phyloP scores from a whole-genome alignment of 2,329 filamentous ascomycete species.

The Teratosphaeriaceae sp. region DNA sequence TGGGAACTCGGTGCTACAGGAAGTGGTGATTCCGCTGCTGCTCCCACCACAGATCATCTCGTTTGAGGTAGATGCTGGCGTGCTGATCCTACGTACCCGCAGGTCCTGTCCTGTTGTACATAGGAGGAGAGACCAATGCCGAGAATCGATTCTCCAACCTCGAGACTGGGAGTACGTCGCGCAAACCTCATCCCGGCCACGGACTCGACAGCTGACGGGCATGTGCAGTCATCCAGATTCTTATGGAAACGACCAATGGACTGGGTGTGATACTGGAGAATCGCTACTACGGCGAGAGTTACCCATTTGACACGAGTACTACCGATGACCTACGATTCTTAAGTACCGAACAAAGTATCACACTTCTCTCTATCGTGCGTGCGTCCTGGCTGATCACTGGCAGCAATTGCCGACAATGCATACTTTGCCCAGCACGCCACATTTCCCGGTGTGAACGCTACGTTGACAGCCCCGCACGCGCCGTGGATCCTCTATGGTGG shows the following conservation, averaged over 20 bases:
- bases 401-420: slow-evolving; percentile 43
- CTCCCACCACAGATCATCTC: too few relatives aligned
- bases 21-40: too few relatives aligned
- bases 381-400: slow-evolving; percentile 22
- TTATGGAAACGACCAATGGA: slow-evolving; percentile 49
- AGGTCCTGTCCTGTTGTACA: slow-evolving; percentile 74
- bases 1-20: too few relatives aligned
- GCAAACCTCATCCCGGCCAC: background rate
- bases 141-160: slow-evolving; percentile 59
- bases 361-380: too few relatives aligned
- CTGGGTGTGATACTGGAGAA: slow-evolving; percentile 50
- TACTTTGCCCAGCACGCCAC: slow-evolving; percentile 45
- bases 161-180: slow-evolving; percentile 55
- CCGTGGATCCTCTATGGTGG: slow-evolving; percentile 44
- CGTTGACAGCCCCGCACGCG: slow-evolving; percentile 38
- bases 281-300: slow-evolving; percentile 46
- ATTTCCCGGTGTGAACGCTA: slow-evolving; percentile 39
- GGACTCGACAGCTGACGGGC: background rate
- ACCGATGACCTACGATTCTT: slow-evolving; percentile 46
- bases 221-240: slow-evolving; percentile 38
- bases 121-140: slow-evolving; percentile 62
- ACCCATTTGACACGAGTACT: slow-evolving; percentile 41
- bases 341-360: slow-evolving; percentile 44
- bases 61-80: too few relatives aligned
- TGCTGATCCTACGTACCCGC: too few relatives aligned